These are phyloP conservation scores for Boeremia exigua DNA, from an alignment of 2,329 filamentous ascomycete species.

Conservation along the genomic window DNA sequence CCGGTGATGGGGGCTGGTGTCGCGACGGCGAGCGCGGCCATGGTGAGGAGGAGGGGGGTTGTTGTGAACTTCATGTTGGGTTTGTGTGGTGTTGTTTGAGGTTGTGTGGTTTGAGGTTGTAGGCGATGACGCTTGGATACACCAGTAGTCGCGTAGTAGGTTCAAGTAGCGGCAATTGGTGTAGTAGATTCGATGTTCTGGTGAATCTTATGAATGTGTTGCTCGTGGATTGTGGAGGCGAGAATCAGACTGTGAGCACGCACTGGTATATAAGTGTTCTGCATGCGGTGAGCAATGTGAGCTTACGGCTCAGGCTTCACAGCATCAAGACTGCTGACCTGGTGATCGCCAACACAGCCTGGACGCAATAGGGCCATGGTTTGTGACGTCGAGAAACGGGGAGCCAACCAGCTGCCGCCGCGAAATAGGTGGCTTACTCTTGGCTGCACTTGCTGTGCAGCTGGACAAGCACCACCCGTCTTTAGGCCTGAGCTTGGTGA, in stretches of 20 bases:
- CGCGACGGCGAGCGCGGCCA: constrained; percentile 35
- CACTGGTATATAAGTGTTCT: neutral
- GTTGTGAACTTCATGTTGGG: constrained; percentile 36
- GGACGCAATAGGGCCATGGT: constrained; percentile 8
- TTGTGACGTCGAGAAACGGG: constrained; percentile 17
- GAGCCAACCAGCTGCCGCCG: constrained; percentile 18
- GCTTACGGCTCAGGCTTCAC: constrained; percentile 5
- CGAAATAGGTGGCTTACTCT: constrained; percentile 24
- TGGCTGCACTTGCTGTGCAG: constrained; percentile 18
- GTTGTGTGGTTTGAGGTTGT: neutral
- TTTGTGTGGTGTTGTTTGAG: neutral
- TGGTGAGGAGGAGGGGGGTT: constrained; percentile 26
- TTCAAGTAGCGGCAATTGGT: neutral
- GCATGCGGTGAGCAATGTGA: constrained; percentile 7
- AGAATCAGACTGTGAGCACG: neutral
- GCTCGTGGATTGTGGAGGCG: neutral
- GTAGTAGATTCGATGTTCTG: neutral
- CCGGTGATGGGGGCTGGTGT: constrained; percentile 31
- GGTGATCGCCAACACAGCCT: constrained; percentile 28
- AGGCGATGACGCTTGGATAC: neutral
- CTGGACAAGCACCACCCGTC: constrained; percentile 7
- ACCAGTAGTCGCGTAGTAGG: neutral
- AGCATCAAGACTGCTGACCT: constrained; percentile 16
- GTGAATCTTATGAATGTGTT: neutral
- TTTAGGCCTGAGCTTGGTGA: constrained; percentile 7